Evolutionary conservation across 148 eudicot genomes (phyloP).

Genomic region (Tetragonia tetragonoides): DNA sequence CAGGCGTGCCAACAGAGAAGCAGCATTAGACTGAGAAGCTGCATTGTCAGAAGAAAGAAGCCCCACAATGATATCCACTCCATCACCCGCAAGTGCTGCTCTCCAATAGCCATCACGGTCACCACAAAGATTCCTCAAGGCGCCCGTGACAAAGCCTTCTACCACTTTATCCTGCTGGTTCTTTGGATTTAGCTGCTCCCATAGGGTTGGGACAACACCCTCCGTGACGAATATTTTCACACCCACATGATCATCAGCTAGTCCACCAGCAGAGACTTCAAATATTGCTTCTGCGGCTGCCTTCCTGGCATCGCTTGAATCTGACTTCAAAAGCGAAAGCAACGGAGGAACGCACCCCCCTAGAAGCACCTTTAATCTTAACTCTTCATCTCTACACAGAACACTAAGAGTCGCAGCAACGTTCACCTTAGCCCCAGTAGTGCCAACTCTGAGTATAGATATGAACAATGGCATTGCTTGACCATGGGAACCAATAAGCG

Average conservation of each 20-base stretch:
- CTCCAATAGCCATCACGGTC: conserved; percentile 80
- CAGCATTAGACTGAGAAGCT: conserved; percentile 74
- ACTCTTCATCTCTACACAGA: conserved; percentile 64
- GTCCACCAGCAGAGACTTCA: conserved; percentile 75
- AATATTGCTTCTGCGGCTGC: conserved; percentile 78
- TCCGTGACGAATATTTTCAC: conserved; percentile 75
- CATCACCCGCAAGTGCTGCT: conserved; percentile 76
- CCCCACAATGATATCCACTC: conserved; percentile 69
- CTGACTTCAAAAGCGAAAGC: conserved; percentile 74
- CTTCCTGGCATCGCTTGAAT: conserved; percentile 54
- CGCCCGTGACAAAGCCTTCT: conserved; percentile 79
- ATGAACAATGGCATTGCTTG: conserved; percentile 83
- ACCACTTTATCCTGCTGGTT: conserved; percentile 64
- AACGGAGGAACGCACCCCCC: conserved; percentile 81
- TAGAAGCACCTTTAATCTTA: conserved; percentile 68
- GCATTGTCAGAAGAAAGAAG: conserved; percentile 68
- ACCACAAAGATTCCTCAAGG: conserved; percentile 78
- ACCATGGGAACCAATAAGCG: conserved; percentile 68
- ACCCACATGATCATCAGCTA: conserved; percentile 72
- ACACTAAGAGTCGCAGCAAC: conserved; percentile 56
- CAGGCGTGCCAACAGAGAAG: conserved; percentile 74
- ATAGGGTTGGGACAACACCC: conserved; percentile 77
- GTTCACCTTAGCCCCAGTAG: conserved; percentile 58
- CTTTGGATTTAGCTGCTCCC: conserved; percentile 64
- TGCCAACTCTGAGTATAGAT: conserved; percentile 69